phyloP scores from a whole-genome alignment of 768 basidiomycete species.

The Candolleomyces eurysporus region DNA sequence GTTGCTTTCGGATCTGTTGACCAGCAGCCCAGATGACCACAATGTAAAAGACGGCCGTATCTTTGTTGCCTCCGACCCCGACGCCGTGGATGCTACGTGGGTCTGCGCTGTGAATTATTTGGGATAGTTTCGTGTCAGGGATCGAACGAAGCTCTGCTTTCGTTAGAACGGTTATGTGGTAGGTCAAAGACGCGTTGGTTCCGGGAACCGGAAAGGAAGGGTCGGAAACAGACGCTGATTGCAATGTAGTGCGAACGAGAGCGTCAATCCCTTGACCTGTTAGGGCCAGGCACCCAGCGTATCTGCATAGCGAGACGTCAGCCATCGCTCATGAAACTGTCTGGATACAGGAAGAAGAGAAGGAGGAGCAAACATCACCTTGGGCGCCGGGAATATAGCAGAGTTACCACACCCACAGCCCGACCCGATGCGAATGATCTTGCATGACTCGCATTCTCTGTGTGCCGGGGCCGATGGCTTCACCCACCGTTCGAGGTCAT shows the following conservation, averaged over 20 bases:
- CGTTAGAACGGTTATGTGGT: conserved; percentile 40
- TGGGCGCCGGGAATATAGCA: no score
- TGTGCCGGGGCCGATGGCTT: no score
- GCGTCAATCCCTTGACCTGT: conserved; percentile 1
- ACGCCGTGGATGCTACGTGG: conserved; percentile 29
- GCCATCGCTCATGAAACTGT: no score
- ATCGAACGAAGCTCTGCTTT: conserved; percentile 36
- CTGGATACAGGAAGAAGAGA: no score
- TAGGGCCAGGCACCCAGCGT: no score
- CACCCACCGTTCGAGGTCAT: no score
- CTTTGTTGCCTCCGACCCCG: conserved; percentile 39
- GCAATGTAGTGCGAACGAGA: conserved; percentile 5
- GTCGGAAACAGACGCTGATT: background rate
- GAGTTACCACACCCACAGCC: no score
- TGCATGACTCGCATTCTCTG: no score
- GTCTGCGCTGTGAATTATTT: conserved; percentile 19
- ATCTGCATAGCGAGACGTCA: no score
- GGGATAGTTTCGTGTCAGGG: conserved; percentile 18
- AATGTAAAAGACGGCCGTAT: conserved; percentile 39
- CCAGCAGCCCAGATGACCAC: conserved; percentile 57
- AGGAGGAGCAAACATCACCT: no score
- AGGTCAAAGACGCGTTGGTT: conserved; percentile 13
- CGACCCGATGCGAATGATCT: no score
- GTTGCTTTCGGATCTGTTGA: conserved; percentile 45
- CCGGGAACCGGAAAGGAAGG: background rate